Evolutionary conservation across 2,329 filamentous ascomycete species (phyloP), one percentile per base, ranked within the genome.

Genomic region (Talaromyces sp.): DNA sequence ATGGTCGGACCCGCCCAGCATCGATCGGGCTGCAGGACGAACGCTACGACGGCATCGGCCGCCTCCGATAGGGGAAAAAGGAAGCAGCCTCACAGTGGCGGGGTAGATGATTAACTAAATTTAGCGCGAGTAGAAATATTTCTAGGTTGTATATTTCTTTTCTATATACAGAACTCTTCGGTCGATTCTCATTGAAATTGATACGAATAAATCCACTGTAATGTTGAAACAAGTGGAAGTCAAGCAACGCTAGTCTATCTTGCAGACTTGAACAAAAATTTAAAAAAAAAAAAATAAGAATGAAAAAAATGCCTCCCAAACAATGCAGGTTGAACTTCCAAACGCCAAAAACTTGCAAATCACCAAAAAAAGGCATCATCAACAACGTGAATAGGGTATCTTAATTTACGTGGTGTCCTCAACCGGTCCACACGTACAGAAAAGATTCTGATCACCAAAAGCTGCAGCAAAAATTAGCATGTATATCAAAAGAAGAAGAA

Each of bases 401-500:
- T 61, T 70, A 50, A 34, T 27, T 28, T 73, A 76, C 56, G 78
- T 78, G 42, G 73, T 73, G 50, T 81, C 78, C 76, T 92, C 90
- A 7, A 96, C 90, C 0, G 93, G 92, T 44, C 91, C 89, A 75
- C 93, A 97, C 9, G 92, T 96, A 82, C 93, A 97, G 84, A 96
- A 96, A 64, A 97, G 85, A 79, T 97, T 96, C 71, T 89, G 85
- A 73, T 97, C 93, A 63, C 93, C 93, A 71, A 91, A 96, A 12
- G 91, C 91, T 94, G 68, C 18, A 42, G 52, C 16, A 47, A 12
- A 14, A 34, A 65, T 74, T 71, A 77, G 72, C 61, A 62, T 55
- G 12, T 7, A 56, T 51, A 28, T 16, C 27, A 9, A 8, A 44
- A 47, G 14, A 0, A 47, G 14, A 0, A 10, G 16, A 54, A 54